Evolutionary conservation across 331 rosid genomes (phyloP).

Genomic region (Quercus phellos): DNA sequence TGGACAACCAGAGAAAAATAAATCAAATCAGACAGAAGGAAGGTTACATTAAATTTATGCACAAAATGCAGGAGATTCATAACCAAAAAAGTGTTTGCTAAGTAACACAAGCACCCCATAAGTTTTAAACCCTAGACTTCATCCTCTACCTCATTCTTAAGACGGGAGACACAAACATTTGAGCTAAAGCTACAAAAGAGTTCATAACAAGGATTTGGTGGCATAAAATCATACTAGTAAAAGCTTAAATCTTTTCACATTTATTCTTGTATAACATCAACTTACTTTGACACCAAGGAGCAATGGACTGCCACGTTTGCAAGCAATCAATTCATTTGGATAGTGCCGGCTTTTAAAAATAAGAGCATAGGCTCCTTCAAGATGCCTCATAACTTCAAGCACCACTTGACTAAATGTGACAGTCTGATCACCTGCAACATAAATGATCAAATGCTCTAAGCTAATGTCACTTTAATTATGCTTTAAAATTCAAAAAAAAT

Average conservation of each 20-base stretch:
- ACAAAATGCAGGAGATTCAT: not conserved
- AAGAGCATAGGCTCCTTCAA: conserved; percentile 99
- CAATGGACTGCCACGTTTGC: conserved; percentile 98
- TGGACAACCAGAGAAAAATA: conserved; percentile 3
- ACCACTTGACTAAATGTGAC: conserved; percentile 95
- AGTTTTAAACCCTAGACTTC: no score
- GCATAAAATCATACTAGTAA: not conserved
- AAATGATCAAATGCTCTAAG: conserved; percentile 24
- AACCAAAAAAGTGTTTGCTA: no score
- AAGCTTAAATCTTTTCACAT: not conserved
- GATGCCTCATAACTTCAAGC: conserved; percentile 98
- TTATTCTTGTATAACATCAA: not conserved
- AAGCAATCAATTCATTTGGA: conserved; percentile 96
- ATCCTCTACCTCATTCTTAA: no score
- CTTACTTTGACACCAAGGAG: conserved; percentile 93
- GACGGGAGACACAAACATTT: no score
- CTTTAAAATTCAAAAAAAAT: not conserved
- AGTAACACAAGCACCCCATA: no score
- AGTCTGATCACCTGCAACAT: conserved; percentile 62
- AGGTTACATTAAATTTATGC: not conserved
- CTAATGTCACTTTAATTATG: conserved; percentile 21
- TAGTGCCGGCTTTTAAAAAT: conserved; percentile 88
- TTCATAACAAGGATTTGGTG: not conserved
- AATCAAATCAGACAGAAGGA: conserved; percentile 8
- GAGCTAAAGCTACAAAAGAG: not conserved